Evolutionary conservation across 2,329 filamentous ascomycete genomes (phyloP), one percentile per base, ranked within the genome.

Genomic region (Colletotrichum camelliae): DNA sequence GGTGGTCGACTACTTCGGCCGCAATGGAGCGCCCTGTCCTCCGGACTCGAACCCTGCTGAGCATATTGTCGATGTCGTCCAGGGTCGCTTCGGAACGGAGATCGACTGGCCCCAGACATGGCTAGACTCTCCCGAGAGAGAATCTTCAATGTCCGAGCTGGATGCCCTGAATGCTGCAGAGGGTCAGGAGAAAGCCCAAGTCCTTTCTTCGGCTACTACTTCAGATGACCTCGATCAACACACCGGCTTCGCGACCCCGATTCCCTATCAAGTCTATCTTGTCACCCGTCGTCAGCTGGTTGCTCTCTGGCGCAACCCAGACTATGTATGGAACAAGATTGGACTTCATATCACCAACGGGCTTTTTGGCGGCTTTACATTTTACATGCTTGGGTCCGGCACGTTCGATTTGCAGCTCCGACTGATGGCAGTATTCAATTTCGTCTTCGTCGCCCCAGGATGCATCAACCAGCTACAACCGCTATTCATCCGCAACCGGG

Each of bases 1-100:
- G 0, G 82, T 94, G 65, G 86, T 91, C 2, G 84, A 86, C 48
- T 94, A 94, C 83, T 94, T 94, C 77, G 88, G 83, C 18, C 81
- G 81, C 4, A 84, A 89, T 43, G 88, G 88, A 10, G 88, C 87
- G 1, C 82, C 83, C 16, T 87, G 86, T 31, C 87, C 87, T 0
- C 76, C 77, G 5, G 81, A 82, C 24, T 79, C 81, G 1, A 87
- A 89, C 84, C 80, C 86, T 1, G 86, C 86, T 1, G 86, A 88
- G 77, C 85, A 87, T 74, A 86, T 87, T 72, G 84, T 88, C 10
- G 86, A 88, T 43, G 84, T 86, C 3, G 83, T 87, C 72, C n/a
- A 61, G 33, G 69, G 74, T 16, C 43, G 55, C 16, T 67, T 67
- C 37, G 52, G 62, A 12, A 48, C 72, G 13, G 70, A 74, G 15